Conservation (phyloP, 306 rosid genomes). For the Medicago lupulina region DNA sequence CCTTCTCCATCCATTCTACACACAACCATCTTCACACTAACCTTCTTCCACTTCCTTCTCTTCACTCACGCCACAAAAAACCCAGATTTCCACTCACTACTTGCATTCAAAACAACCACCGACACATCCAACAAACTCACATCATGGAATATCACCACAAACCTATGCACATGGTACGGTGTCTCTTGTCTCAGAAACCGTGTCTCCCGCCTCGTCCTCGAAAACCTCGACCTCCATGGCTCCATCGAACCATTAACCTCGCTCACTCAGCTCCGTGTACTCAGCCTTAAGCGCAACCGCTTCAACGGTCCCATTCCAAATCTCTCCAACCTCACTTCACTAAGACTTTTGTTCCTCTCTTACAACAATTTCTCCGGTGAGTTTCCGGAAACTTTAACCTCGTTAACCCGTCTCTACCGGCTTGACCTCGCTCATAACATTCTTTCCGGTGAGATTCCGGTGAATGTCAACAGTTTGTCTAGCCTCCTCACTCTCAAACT, state of each 20-base stretch:
- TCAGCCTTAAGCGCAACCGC: slow-evolving; percentile 77
- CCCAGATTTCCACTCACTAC: slow-evolving; percentile 57
- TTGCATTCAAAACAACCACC: slow-evolving; percentile 65
- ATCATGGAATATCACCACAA: slow-evolving; percentile 65
- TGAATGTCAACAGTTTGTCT: slow-evolving; percentile 51
- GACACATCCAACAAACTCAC: slow-evolving; percentile 61
- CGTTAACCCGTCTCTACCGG: slow-evolving; percentile 72
- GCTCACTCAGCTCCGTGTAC: slow-evolving; percentile 70
- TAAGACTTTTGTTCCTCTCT: slow-evolving; percentile 73
- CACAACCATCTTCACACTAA: slow-evolving; percentile 32
- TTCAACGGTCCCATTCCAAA: slow-evolving; percentile 67
- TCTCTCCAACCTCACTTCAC: slow-evolving; percentile 64
- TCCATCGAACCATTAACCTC: slow-evolving; percentile 56
- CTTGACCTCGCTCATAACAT: slow-evolving; percentile 80
- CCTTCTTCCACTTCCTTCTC: slow-evolving; percentile 9
- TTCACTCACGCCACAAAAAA: slow-evolving; percentile 26
- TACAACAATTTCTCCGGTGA: slow-evolving; percentile 67
- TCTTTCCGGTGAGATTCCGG: slow-evolving; percentile 68
- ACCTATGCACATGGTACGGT: slow-evolving; percentile 69
- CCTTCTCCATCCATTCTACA: slow-evolving; percentile 10
- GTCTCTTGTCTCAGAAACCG: slow-evolving; percentile 64
- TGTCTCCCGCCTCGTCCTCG: slow-evolving; percentile 76
- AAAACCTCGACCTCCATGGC: slow-evolving; percentile 62
- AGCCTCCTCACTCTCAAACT: slow-evolving; percentile 76
- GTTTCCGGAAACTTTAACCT: slow-evolving; percentile 51